Conservation (phyloP, 768 basidiomycete species). For the Boletus huronensis region DNA sequence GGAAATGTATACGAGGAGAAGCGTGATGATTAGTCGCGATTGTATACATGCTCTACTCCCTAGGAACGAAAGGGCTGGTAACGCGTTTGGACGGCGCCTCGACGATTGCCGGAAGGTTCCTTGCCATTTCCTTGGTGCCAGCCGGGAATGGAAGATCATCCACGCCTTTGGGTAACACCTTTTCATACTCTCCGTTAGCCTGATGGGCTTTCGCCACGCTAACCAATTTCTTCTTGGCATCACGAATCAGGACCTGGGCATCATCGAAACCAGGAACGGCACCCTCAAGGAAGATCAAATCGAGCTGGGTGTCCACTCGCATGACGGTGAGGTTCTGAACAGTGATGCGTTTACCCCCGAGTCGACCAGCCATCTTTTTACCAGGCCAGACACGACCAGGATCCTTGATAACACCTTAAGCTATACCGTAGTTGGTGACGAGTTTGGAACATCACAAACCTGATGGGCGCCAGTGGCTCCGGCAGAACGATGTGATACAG, state of each 20-base stretch:
- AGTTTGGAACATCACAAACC: constrained; percentile 41
- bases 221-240: constrained; percentile 86
- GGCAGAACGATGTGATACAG: constrained; percentile 86
- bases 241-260: constrained; percentile 78
- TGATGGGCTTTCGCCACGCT: constrained; percentile 59
- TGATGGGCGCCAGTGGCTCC: constrained; percentile 96
- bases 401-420: constrained; percentile 51
- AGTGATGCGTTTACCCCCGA: constrained; percentile 82
- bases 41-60: constrained; percentile 43
- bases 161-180: constrained; percentile 79
- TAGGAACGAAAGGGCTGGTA: constrained; percentile 77
- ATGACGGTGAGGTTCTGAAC: constrained; percentile 86
- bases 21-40: constrained; percentile 2
- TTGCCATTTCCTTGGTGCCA: constrained; percentile 75
- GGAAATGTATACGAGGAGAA: constrained; percentile 1
- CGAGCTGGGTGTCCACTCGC: constrained; percentile 79
- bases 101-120: constrained; percentile 58
- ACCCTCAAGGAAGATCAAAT: constrained; percentile 91
- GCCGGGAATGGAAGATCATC: constrained; percentile 89
- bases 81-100: constrained; percentile 69
- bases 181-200: constrained; percentile 68
- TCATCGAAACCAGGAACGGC: constrained; percentile 88
- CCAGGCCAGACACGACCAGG: constrained; percentile 96
- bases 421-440: background rate
- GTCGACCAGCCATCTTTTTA: constrained; percentile 96